Evolutionary conservation across 768 basidiomycete species (phyloP), one percentile per base, ranked within the genome.

Genomic region (Collybia sp.): DNA sequence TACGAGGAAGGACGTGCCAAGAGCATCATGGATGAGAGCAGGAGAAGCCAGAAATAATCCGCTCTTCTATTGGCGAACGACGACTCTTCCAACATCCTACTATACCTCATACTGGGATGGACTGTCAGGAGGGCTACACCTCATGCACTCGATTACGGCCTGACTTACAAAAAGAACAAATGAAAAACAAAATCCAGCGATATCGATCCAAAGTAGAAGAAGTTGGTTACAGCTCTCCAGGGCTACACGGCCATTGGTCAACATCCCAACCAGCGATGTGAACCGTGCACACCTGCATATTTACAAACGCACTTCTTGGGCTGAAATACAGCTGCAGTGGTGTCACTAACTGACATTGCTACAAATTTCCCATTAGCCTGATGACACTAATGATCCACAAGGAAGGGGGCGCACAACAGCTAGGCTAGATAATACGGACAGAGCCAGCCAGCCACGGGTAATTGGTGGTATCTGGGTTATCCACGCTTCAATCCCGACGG

Each of bases 121-220:
- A 8, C 25, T 2, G 4, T 36, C 12, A 17, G n/a, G 9, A 20
- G 5, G 8, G 11, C 17, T 4, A 37, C 4, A 18, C 12, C 12
- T 12, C 15, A 34, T 6, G 17, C 32, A 13, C 17, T 30, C 9
- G 35, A 19, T 2, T n/a, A 10, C 19, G 4, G 1, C n/a, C 18
- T 16, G 10, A 71, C 93, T 64, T 61, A 95, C 95, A 99, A 96
- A 76, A 98, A 99, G 75, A 97, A 97, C 44, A 99, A 76, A 63
- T 98, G 95, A 67, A 98, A 96, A 48, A 95, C 77, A 55, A 97
- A 92, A 64, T 98, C 95, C 16, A 98, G 70, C 3, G 88, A 92
- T 59, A 98, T 81, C 1, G 85, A 79, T 10, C 95, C 96, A 66
- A 97, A 98, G 67, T 94, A 99, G 57, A 93, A 85, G 76, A 98